Evolutionary conservation across 192 early-diverging fungal genomes (phyloP), one percentile per base, ranked within the genome.

Genomic region (Umbelopsis sp.): DNA sequence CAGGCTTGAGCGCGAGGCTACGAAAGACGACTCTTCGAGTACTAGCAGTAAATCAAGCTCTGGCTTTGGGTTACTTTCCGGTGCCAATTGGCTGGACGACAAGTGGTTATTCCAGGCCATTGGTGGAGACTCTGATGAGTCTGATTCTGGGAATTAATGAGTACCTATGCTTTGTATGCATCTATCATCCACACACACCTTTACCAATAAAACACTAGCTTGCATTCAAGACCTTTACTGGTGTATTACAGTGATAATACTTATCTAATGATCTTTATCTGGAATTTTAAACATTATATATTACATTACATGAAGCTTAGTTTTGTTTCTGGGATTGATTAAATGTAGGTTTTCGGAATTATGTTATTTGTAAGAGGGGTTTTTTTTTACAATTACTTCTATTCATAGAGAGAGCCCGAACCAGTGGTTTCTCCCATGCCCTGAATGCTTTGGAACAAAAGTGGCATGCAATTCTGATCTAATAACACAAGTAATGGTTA

Each of bases 1-100:
- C 18, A 65, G 27, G 25, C 73, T 52, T 61, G 72, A 73, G 33
- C 55, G 55, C 7, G 23, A 61, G 20, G 48, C 48, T 16, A 21
- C 48, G 18, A 49, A 49, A 3, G 48, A 49, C 48, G 20, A 16
- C 12, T 20, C 48, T 20, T 20, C 15, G 1, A 16, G 20, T 20
- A 49, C 48, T 3, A 16, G 48, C 20, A 49, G 48, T 49, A 21
- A 49, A 49, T 15, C 55, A 61, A 12, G 4, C 7, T 61, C 55
- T 25, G 55, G 55, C 55, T 61, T 61, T 61, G 55, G 55, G 1
- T 35, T 61, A 4, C 55, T 61, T 35, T 61, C 55, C 30, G 55
- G 55, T 5, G 55, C 55, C 2, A 61, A 61, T 61, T 61, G 55
- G 55, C 8, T 61, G 55, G 55, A 61, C 30, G 55, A 61, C 55